Percentiles rank a stretch among this genome's conserved stretches.
Conservation (phyloP, 169 alveolate species). For the Amoebophrya sp. region DNA sequence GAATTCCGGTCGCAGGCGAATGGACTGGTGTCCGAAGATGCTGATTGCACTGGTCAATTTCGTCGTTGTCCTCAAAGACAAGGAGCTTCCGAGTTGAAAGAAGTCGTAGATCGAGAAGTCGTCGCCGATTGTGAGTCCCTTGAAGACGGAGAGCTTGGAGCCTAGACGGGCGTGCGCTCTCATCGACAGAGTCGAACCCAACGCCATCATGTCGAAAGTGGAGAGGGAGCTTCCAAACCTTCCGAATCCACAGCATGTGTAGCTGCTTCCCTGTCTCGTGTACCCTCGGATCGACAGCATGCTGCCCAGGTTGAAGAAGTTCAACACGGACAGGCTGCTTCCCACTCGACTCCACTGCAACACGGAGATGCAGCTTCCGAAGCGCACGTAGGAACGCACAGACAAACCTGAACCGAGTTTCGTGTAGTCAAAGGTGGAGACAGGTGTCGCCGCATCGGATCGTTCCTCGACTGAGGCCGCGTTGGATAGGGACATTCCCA, state of each 20-base stretch:
- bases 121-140: not conserved
- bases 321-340: not conserved
- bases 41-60: not conserved
- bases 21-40: not conserved
- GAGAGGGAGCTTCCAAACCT: not conserved
- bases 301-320: not conserved
- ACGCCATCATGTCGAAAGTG: not conserved
- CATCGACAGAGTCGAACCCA: slow-evolving; percentile 17
- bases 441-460: not conserved
- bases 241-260: not conserved
- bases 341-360: not conserved
- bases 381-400: not conserved
- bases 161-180: not conserved
- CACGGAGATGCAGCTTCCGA: slow-evolving; percentile 32
- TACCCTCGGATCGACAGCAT: slow-evolving; percentile 27
- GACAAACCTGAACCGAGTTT: slow-evolving; percentile 6
- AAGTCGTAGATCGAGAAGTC: not conserved
- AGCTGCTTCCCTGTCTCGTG: not conserved
- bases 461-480: slow-evolving; percentile 6
- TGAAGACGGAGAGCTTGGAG: not conserved
- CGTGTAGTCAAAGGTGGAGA: not conserved
- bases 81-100: slow-evolving; percentile 6
- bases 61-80: not conserved
- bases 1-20: not conserved
- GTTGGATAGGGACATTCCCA: not conserved